Percentiles rank a stretch among this genome's conserved stretches.
These are phyloP conservation scores for Linum trigynum DNA, from an alignment of 345 rosid species.

Conservation along the genomic window DNA sequence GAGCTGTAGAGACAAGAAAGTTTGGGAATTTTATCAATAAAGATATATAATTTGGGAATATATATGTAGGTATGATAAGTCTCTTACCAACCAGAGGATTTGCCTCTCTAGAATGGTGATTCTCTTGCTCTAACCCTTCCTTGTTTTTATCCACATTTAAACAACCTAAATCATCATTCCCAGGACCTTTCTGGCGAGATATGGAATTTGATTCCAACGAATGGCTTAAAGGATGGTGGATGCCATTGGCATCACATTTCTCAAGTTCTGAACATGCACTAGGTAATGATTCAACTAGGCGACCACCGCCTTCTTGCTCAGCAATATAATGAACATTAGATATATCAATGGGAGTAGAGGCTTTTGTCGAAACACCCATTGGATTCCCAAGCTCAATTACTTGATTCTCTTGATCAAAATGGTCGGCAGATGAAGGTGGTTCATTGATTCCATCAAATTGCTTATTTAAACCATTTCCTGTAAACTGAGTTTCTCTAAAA, in stretches of 20 bases:
- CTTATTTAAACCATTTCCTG: slow-evolving; percentile 21
- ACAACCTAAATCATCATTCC: slow-evolving; percentile 26
- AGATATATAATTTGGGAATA: background rate
- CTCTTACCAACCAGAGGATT: slow-evolving; percentile 58
- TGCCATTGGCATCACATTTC: slow-evolving; percentile 21
- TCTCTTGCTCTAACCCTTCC: slow-evolving; percentile 19
- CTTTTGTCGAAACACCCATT: slow-evolving; percentile 18
- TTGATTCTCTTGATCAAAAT: slow-evolving; percentile 16
- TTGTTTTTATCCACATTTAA: slow-evolving; percentile 23
- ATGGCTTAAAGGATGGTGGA: slow-evolving; percentile 38
- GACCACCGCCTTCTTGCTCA: slow-evolving; percentile 23
- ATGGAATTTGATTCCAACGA: slow-evolving; percentile 46
- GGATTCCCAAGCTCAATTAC: slow-evolving; percentile 21
- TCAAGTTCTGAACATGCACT: slow-evolving; percentile 29
- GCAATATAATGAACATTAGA: slow-evolving; percentile 20
- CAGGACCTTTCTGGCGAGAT: slow-evolving; percentile 27
- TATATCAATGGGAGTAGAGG: slow-evolving; percentile 43
- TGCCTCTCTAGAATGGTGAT: slow-evolving; percentile 21
- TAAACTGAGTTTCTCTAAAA: slow-evolving; percentile 15
- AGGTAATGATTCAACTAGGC: slow-evolving; percentile 62
- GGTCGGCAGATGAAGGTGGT: slow-evolving; percentile 18
- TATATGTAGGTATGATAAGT: slow-evolving; percentile 4
- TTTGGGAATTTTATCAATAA: background rate
- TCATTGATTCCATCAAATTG: slow-evolving; percentile 18
- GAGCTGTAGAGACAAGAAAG: background rate